Evolutionary conservation across 2,329 filamentous ascomycete species (phyloP), one percentile per base, ranked within the genome.

Genomic region (Cryphonectria naterciae): DNA sequence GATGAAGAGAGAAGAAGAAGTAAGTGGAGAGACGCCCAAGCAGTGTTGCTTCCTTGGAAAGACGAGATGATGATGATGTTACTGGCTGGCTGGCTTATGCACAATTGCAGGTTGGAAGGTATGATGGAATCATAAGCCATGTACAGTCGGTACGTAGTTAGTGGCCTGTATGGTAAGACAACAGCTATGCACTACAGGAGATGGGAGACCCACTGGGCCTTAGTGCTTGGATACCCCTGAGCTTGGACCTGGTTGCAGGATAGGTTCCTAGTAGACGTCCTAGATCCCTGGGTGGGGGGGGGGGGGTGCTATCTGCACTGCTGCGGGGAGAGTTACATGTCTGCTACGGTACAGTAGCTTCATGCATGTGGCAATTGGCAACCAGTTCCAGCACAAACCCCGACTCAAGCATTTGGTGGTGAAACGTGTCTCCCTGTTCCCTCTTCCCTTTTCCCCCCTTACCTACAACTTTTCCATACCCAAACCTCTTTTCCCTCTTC

Each of bases 361-460:
- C 69, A 68, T 68, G 68, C 65, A 70, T 65, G 65, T 70, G 68
- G 69, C 43, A 49, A 66, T 60, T 70, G 68, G 69, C 43, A 49
- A 66, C 41, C 56, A 32, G 49, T 32, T 28, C 4, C 41, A 39
- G 37, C 46, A 28, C 60, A 5, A 41, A 62, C 43, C 65, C 65
- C 68, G 37, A 63, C 49, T 46, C 68, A 19, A 66, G 52, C 54
- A 39, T 32, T 43, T 49, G 46, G 46, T 49, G 49, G 22, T 69
- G 69, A 73, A 73, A 73, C 71, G 71, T 73, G 71, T 68, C 69
- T 71, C 67, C 25, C 61, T 46, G 54, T 52, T 56, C 25, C 19
- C 25, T 28, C 19, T 56, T 17, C n/a, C 28, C 60, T 28, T 25
- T 64, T 67, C 65, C 68, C 67, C 65, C 68, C 67, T 68, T 66